These are phyloP conservation scores for Brasenia schreberi DNA, from an alignment of 164 flowering plant genomes.

Conservation along the genomic window DNA sequence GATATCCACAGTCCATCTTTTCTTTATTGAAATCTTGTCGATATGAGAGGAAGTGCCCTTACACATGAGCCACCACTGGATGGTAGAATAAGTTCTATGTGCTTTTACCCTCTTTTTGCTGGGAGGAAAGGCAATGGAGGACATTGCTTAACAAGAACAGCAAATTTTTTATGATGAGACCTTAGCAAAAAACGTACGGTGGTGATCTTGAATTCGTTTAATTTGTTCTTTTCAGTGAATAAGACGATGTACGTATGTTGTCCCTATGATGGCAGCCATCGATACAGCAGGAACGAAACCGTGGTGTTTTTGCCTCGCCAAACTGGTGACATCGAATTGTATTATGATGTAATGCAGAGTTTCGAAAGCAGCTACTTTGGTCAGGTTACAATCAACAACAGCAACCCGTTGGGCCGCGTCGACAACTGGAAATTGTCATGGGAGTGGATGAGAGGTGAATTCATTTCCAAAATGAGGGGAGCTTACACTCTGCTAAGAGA, in stretches of 20 bases:
- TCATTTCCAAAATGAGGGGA: slow-evolving; percentile 51
- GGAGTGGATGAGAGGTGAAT: slow-evolving; percentile 72
- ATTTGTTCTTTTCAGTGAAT: neutral
- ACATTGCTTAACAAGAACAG: no score
- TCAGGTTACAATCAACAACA: slow-evolving; percentile 46
- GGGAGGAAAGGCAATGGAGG: no score
- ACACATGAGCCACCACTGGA: no score
- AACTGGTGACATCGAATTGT: slow-evolving; percentile 50
- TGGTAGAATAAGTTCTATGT: no score
- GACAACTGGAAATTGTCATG: slow-evolving; percentile 66
- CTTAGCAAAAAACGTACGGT: no score
- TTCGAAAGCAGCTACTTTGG: slow-evolving; percentile 37
- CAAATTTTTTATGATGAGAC: neutral
- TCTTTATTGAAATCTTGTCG: no score
- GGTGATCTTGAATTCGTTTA: neutral
- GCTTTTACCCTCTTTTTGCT: no score
- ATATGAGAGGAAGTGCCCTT: no score
- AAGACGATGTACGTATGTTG: slow-evolving; percentile 37
- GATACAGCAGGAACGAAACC: slow-evolving; percentile 12
- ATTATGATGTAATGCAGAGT: slow-evolving; percentile 40
- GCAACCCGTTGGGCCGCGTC: slow-evolving; percentile 49
- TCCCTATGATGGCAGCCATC: slow-evolving; percentile 21
- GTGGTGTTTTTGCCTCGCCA: slow-evolving; percentile 30
- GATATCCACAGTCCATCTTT: no score
- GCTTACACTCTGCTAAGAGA: slow-evolving; percentile 48